Evolutionary conservation across 164 flowering plant genomes (phyloP).

Genomic region (Santalum album): DNA sequence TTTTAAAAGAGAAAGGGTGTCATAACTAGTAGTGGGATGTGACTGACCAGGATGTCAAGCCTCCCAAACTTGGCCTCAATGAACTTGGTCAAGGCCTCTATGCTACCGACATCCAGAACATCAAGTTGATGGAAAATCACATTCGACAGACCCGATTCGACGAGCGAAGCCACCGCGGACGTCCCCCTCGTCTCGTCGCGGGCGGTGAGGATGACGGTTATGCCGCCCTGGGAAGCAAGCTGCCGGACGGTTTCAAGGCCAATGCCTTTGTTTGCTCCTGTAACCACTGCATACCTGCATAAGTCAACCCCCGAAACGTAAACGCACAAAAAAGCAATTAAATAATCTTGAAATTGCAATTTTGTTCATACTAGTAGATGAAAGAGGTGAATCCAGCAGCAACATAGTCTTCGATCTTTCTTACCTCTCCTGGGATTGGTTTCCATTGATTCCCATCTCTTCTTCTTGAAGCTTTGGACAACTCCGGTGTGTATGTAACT

Average conservation of each 20-base stretch:
- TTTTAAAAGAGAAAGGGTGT: too few species aligned
- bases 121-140: constrained; percentile 59
- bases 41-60: constrained; percentile 58
- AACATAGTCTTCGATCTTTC: too few species aligned
- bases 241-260: constrained; percentile 48
- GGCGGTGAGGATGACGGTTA: constrained; percentile 40
- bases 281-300: constrained; percentile 51
- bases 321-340: too few species aligned
- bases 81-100: constrained; percentile 36
- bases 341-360: too few species aligned
- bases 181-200: constrained; percentile 45
- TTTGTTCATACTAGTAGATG: too few species aligned
- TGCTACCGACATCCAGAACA: constrained; percentile 37
- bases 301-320: neutral
- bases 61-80: constrained; percentile 32
- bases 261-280: constrained; percentile 65
- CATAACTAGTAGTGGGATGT: too few species aligned
- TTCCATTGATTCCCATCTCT: too few species aligned
- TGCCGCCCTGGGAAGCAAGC: constrained; percentile 34
- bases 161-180: constrained; percentile 35
- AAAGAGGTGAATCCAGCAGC: too few species aligned
- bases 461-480: too few species aligned
- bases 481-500: too few species aligned
- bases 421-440: too few species aligned
- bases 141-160: constrained; percentile 26